These are phyloP conservation scores for Solanum microdontum DNA, from an alignment of 257 asterid genomes.

Conservation along the genomic window DNA sequence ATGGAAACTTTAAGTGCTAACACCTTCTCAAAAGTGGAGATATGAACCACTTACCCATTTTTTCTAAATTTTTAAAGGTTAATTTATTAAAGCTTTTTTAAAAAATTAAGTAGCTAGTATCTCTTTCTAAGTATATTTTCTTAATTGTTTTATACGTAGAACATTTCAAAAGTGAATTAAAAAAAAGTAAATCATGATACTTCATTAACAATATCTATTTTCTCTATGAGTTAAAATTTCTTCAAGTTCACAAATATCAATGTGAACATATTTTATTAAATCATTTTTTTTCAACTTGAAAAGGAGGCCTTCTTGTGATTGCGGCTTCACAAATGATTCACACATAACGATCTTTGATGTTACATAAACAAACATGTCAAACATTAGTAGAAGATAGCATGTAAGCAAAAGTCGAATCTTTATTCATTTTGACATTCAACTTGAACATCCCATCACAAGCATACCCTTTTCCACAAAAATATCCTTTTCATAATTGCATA, in stretches of 20 bases:
- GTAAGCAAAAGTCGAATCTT: no score
- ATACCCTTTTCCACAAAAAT: no score
- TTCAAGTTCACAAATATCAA: neutral
- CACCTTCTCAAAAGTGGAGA: neutral
- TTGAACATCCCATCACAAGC: no score
- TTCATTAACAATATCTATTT: no score
- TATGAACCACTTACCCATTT: neutral
- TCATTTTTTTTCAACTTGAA: neutral
- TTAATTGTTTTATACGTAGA: neutral
- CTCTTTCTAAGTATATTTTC: no score
- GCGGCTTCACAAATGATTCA: neutral
- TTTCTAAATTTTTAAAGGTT: no score
- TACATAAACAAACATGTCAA: no score
- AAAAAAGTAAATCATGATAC: neutral
- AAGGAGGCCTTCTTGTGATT: neutral
- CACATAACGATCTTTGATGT: neutral
- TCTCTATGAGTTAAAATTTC: neutral
- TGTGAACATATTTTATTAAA: neutral
- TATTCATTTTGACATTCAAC: no score
- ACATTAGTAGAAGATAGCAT: no score
- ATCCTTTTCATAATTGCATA: no score
- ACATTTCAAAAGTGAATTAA: no score
- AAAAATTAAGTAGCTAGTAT: neutral
- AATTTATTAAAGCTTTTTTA: no score
- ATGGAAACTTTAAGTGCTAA: neutral